Conservation (phyloP, 192 early-diverging fungal genomes). For the Coemansia sp. region DNA sequence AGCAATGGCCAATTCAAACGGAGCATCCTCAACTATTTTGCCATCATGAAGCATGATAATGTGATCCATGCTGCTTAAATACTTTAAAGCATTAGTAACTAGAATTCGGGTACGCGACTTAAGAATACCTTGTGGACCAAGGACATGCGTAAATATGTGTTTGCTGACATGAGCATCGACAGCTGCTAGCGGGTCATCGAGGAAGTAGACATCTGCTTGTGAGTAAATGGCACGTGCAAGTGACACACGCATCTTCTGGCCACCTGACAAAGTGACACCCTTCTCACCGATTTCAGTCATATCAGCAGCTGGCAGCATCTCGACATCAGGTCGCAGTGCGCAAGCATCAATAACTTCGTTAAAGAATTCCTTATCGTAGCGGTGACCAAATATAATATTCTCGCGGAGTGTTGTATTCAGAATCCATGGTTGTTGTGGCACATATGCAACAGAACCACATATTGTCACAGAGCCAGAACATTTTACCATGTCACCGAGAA, state of each 20-base stretch:
- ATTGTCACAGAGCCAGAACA: constrained; percentile 63
- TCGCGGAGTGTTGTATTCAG: constrained; percentile 64
- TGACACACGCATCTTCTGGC: background rate
- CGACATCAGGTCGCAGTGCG: constrained; percentile 83
- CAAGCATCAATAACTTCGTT: constrained; percentile 77
- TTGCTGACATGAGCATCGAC: constrained; percentile 72
- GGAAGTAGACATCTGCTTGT: constrained; percentile 81
- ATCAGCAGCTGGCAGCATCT: constrained; percentile 83
- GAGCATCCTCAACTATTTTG: constrained; percentile 64
- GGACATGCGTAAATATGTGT: constrained; percentile 83
- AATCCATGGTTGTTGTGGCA: constrained; percentile 80
- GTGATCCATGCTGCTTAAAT: constrained; percentile 64
- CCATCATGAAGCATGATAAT: constrained; percentile 78
- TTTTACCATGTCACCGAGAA: constrained; percentile 85
- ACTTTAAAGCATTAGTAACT: constrained; percentile 80
- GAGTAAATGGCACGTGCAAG: constrained; percentile 78
- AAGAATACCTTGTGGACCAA: constrained; percentile 85
- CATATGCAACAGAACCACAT: constrained; percentile 65
- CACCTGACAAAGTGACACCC: background rate
- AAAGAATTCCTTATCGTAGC: constrained; percentile 76
- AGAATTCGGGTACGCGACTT: constrained; percentile 75
- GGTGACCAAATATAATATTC: constrained; percentile 77
- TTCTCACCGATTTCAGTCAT: background rate
- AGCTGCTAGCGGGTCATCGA: constrained; percentile 60
- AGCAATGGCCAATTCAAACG: constrained; percentile 65